Evolutionary conservation across 805 yeast species (phyloP).

Genomic region (Lipomyces spencermartinsiae): DNA sequence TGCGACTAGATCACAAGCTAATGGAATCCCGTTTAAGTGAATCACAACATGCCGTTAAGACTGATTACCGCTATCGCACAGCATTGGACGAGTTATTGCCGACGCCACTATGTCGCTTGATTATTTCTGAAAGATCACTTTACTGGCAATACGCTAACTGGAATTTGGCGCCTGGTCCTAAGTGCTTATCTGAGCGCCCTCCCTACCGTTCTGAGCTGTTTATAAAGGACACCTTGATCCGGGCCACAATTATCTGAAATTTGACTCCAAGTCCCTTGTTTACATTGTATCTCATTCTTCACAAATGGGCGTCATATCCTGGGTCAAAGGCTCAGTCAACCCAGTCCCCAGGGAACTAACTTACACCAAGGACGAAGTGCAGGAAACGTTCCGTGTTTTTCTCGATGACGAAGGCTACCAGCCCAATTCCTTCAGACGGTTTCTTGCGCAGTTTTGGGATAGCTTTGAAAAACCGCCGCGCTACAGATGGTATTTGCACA

Average conservation of each 20-base stretch:
- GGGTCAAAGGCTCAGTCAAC: slow-evolving; percentile 8
- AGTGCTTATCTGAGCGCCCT: neutral
- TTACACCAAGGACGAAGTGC: slow-evolving; percentile 13
- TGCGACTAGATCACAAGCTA: no score
- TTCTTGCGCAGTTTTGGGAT: slow-evolving; percentile 23
- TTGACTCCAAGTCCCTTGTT: neutral
- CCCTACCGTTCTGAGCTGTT: neutral
- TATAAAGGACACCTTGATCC: neutral
- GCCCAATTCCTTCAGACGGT: slow-evolving; percentile 8
- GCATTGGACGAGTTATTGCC: no score
- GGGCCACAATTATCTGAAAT: neutral
- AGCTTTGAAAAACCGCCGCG: slow-evolving; percentile 22
- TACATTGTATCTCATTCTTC: neutral
- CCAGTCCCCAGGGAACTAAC: slow-evolving; percentile 4
- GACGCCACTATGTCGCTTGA: neutral
- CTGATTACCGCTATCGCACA: no score
- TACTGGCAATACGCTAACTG: neutral
- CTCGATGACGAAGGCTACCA: slow-evolving; percentile 2
- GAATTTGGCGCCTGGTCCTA: neutral
- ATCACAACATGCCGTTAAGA: no score
- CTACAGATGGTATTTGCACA: slow-evolving; percentile 15
- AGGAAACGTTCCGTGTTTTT: slow-evolving; percentile 2
- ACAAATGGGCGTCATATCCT: slow-evolving; percentile 1
- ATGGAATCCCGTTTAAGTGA: no score
- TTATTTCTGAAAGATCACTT: neutral